Conservation (phyloP, 2,329 filamentous ascomycete genomes). For the Penicillium sp. region DNA sequence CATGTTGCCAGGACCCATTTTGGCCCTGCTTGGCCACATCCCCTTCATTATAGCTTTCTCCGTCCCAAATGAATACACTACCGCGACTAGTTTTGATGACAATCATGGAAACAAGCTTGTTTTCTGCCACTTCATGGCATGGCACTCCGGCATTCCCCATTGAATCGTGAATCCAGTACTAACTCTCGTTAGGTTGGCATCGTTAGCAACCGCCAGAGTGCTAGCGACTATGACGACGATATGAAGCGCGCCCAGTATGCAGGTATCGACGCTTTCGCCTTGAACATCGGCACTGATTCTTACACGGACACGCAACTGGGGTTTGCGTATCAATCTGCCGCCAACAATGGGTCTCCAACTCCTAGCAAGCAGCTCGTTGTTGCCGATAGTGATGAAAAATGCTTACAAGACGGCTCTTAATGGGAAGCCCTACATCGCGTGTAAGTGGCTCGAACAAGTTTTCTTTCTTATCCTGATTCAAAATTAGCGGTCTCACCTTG, state of each 20-base stretch:
- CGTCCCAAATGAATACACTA: too few species aligned
- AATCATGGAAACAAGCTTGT: constrained; percentile 33
- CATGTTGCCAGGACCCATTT: too few species aligned
- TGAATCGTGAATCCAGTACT: background rate
- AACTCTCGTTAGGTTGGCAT: constrained; percentile 44
- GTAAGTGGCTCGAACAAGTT: constrained; percentile 24
- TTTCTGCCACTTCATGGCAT: constrained; percentile 49
- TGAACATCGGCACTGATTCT: constrained; percentile 51
- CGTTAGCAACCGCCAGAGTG: constrained; percentile 43
- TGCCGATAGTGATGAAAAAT: constrained; percentile 36
- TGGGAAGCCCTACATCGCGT: constrained; percentile 52
- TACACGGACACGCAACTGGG: constrained; percentile 48
- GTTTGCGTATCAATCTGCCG: constrained; percentile 52
- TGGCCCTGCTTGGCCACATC: too few species aligned
- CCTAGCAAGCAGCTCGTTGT: constrained; percentile 43
- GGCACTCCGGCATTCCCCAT: background rate
- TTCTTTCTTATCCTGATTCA: background rate
- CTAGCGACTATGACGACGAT: constrained; percentile 50
- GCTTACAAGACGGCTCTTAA: constrained; percentile 35
- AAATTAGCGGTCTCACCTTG: constrained; percentile 46
- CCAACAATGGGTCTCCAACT: constrained; percentile 49
- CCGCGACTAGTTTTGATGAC: too few species aligned
- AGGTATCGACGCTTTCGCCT: constrained; percentile 52
- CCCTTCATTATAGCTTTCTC: too few species aligned
- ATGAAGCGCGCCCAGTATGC: constrained; percentile 47